Base-by-base conservation (phyloP, 257 asterid genomes). In the Solanum dulcamara region DNA sequence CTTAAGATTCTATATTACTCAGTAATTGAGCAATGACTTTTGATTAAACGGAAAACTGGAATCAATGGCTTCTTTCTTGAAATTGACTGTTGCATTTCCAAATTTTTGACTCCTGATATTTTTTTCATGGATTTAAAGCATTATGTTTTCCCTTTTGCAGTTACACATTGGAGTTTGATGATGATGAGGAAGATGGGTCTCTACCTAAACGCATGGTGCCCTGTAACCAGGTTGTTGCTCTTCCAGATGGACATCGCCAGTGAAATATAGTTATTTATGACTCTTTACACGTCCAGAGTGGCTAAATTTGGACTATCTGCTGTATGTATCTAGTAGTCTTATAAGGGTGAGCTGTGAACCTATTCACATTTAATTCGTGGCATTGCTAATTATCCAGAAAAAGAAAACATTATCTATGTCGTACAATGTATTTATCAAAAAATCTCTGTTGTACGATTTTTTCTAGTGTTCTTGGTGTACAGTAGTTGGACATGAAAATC, bases 131-230 rank as follows among this genome's bases (percentile, higher is more conserved):
- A 53, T 17, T 81, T 75, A 24, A 57, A 32, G 32, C 46, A 2
- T 57, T 59, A 17, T 28, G 85, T 46, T 84, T 87, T 80, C 81
- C 86, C 75, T 46, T 85, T 80, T 75, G 83, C 97, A 96, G 98
- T 88, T 96, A 95, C 55, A 87, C 93, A 53, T 86, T 96, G 92
- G 98, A 95, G 81, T 96, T 96, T 46, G 99, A 96, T 11, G 99
- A 95, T 17, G 99, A 96, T 15, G 99, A 96, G 87, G 99, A 96
- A 90, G 98, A 94, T 62, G 99, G 99, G 84, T 87, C 93, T 74
- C 88, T 96, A 90, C 99, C 99, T 4, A 94, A 88, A 88, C 90
- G 98, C 74, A 81, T 51, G 28, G 97, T 96, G 26, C 97, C 99
- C 42, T 96, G 94, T 93, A 93, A 95, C 88, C 89, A 94, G 85